Conservation (phyloP, 192 early-diverging fungal genomes). For the Coemansia sp. region DNA sequence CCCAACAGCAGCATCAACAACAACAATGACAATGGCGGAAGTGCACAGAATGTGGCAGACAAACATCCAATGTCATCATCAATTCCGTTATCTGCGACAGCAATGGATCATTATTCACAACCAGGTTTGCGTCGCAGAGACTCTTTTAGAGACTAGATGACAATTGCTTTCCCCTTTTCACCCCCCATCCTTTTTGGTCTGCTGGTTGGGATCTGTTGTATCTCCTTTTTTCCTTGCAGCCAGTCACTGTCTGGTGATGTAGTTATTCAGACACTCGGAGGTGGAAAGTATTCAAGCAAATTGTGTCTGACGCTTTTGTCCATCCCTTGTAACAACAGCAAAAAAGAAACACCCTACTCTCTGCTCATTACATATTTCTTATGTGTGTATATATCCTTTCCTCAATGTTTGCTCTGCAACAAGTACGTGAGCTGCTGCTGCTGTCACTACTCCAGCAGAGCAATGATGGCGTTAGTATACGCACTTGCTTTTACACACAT, state of each 20-base stretch:
- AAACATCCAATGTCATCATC: not conserved
- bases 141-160: slow-evolving; percentile 1
- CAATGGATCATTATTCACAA: not conserved
- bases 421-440: not conserved
- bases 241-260: not conserved
- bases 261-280: not conserved
- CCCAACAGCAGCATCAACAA: slow-evolving; percentile 4
- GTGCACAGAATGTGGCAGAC: slow-evolving; percentile 1
- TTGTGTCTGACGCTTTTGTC: not conserved
- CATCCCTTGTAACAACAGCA: no score
- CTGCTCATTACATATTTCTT: not conserved
- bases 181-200: not conserved
- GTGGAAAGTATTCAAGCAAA: not conserved
- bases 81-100: not conserved
- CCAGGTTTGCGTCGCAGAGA: not conserved
- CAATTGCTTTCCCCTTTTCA: not conserved
- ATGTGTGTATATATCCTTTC: not conserved
- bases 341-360: no score
- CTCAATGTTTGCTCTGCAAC: not conserved
- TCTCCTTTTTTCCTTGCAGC: no score
- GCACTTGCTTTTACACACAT: not conserved
- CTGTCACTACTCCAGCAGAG: not conserved
- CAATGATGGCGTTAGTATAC: not conserved
- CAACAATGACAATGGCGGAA: not conserved
- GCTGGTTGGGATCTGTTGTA: not conserved